A percentile compares a stretch with the other conserved stretches of the same genome.
phyloP scores from a whole-genome alignment of 768 basidiomycete species.

The Chiua virens region DNA sequence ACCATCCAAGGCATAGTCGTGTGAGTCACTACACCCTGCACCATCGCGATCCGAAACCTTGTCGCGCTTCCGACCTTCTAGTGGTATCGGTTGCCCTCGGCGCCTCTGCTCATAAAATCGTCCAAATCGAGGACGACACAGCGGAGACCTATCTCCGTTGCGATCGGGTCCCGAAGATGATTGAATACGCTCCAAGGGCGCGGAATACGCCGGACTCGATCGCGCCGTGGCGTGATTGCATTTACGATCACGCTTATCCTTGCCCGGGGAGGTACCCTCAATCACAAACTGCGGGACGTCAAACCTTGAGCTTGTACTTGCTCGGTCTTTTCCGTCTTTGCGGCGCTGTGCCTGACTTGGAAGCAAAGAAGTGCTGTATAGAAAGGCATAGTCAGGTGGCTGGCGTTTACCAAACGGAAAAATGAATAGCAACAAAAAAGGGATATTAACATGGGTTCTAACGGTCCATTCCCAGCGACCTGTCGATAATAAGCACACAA shows the following conservation, averaged over 20 bases:
- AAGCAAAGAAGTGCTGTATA: conserved; percentile 6
- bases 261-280: conserved; percentile 14
- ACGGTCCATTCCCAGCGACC: conserved; percentile 9
- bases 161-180: not conserved
- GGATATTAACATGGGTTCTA: conserved; percentile 12
- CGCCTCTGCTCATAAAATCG: not conserved
- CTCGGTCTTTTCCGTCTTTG: not conserved
- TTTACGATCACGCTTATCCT: not conserved
- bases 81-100: not conserved
- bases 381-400: conserved; percentile 6
- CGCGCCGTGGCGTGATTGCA: not conserved
- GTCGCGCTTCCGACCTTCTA: not conserved
- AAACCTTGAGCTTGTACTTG: conserved; percentile 15
- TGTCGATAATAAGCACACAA: not conserved
- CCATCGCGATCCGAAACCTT: not conserved
- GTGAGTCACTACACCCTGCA: not conserved
- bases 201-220: conserved; percentile 4
- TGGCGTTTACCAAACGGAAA: conserved; percentile 7
- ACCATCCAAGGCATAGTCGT: not conserved
- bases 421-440: conserved; percentile 6
- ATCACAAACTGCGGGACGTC: conserved; percentile 18
- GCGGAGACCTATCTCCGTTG: conserved; percentile 1
- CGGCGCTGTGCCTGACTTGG: conserved; percentile 8
- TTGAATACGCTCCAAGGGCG: not conserved
- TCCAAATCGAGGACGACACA: not conserved